A percentile compares a stretch with the other conserved stretches of the same genome.
Conservation (phyloP, 768 basidiomycete species). For the Mycena leptocephala region DNA sequence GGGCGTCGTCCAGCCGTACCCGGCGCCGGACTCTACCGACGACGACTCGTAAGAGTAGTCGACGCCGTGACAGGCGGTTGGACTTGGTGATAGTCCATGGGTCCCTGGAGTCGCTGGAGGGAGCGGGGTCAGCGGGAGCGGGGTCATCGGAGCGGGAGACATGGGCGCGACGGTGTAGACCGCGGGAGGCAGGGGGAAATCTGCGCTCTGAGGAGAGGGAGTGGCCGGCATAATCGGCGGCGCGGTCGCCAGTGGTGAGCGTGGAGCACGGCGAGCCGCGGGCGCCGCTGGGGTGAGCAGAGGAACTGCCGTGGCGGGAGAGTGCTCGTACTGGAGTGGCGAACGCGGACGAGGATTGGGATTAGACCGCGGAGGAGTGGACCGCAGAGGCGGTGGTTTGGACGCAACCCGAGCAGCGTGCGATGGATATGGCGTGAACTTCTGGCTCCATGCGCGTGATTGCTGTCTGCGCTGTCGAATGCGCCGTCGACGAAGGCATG, state of each 20-base stretch:
- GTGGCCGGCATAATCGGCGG: conserved; percentile 5
- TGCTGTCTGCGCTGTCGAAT: neutral
- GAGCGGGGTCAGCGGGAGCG: conserved; percentile 7
- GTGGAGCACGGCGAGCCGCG: conserved; percentile 2
- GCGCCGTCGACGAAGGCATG: conserved; percentile 12
- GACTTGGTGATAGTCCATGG: conserved; percentile 18
- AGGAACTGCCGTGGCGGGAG: neutral
- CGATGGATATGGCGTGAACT: neutral
- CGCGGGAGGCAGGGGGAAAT: neutral
- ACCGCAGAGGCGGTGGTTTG: neutral
- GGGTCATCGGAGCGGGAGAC: neutral
- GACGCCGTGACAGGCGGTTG: neutral
- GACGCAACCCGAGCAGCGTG: neutral
- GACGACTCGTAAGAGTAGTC: conserved; percentile 2
- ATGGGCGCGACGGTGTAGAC: neutral
- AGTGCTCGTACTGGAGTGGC: neutral
- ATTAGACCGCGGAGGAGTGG: neutral
- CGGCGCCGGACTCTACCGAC: neutral
- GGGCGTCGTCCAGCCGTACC: conserved; percentile 26
- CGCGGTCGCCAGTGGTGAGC: conserved; percentile 22
- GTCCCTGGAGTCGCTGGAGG: conserved; percentile 22
- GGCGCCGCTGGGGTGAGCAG: neutral
- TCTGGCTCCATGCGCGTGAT: conserved; percentile 1
- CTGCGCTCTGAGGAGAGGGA: neutral
- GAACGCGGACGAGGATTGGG: neutral